Evolutionary conservation across 805 yeast genomes (phyloP).

Genomic region (Vanderwaltozyma polyspora): DNA sequence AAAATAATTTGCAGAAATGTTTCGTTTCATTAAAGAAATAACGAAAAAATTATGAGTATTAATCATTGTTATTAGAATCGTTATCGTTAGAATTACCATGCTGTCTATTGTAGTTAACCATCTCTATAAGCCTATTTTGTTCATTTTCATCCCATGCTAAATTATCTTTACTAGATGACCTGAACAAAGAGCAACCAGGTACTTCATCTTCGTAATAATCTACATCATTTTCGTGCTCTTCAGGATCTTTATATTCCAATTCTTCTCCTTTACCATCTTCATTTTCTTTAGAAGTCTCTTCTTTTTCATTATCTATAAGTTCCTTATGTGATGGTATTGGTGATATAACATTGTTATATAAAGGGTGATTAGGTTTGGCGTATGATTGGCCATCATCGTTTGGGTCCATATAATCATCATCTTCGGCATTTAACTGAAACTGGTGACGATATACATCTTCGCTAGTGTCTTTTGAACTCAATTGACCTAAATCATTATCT

Average conservation of each 20-base stretch:
- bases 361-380: conserved; percentile 47
- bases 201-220: conserved; percentile 22
- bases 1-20: no score
- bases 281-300: conserved; percentile 7
- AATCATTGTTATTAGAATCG: no score
- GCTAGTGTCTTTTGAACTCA: conserved; percentile 8
- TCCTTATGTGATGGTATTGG: conserved; percentile 12
- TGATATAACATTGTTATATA: conserved; percentile 33
- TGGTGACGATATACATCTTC: conserved; percentile 31
- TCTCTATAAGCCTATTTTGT: conserved; percentile 18
- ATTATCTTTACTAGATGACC: conserved; percentile 25
- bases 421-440: conserved; percentile 35
- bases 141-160: conserved; percentile 23
- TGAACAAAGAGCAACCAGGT: conserved; percentile 22
- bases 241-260: conserved; percentile 9
- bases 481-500: conserved; percentile 6
- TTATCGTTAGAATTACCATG: no score
- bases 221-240: conserved; percentile 8
- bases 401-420: conserved; percentile 67
- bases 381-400: conserved; percentile 74
- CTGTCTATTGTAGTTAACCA: conserved; percentile 14
- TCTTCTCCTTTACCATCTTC: conserved; percentile 8
- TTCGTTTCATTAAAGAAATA: no score
- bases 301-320: conserved; percentile 7
- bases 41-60: no score